Conservation (phyloP, 179 eudicot genomes). For the Silene coronaria region DNA sequence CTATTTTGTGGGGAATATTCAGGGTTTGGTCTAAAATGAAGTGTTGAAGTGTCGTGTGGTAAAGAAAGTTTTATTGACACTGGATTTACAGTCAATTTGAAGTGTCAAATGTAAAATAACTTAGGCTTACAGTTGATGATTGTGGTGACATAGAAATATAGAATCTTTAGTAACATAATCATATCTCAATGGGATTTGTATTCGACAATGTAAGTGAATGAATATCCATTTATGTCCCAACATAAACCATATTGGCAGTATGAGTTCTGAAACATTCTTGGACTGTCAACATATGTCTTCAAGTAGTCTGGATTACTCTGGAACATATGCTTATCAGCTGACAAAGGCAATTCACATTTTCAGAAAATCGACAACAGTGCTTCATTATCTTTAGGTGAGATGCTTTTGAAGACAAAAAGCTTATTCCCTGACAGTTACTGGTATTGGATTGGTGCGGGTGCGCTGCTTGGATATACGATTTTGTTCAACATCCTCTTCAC, state of each 20-base stretch:
- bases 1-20: background rate
- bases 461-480: conserved; percentile 69
- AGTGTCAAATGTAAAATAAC: too few species aligned
- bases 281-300: background rate
- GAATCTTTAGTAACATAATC: too few species aligned
- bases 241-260: background rate
- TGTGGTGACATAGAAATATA: too few species aligned
- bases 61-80: too few species aligned
- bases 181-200: too few species aligned
- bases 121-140: too few species aligned
- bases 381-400: conserved; percentile 53
- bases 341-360: conserved; percentile 17
- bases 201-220: background rate
- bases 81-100: too few species aligned
- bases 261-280: background rate
- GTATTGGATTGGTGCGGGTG: conserved; percentile 94
- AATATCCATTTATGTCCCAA: background rate
- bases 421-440: conserved; percentile 73
- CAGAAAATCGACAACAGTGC: conserved; percentile 60
- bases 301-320: background rate
- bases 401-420: conserved; percentile 63
- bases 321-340: background rate
- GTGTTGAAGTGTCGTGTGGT: too few species aligned
- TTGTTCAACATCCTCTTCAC: conserved; percentile 71
- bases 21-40: too few species aligned